These are phyloP conservation scores for Neospermospora avenae DNA, from an alignment of 2,329 filamentous ascomycete genomes.

Conservation along the genomic window DNA sequence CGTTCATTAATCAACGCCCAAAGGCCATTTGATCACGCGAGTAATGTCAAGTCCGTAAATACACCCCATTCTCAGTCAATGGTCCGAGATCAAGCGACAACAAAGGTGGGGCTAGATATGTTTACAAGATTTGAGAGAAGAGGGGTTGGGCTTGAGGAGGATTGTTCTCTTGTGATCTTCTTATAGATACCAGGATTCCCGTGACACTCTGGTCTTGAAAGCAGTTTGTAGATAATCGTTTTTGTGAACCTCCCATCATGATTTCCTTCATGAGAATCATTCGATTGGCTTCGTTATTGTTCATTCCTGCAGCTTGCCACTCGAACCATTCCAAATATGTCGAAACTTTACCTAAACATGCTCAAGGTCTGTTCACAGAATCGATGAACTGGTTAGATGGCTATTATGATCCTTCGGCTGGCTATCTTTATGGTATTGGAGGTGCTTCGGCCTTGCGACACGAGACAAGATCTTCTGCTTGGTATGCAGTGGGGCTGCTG, in stretches of 20 bases:
- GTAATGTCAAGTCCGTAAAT: neutral
- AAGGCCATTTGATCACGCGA: neutral
- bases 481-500: conserved; percentile 58
- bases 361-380: conserved; percentile 43
- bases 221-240: neutral
- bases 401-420: conserved; percentile 49
- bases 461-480: conserved; percentile 54
- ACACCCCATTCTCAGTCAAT: neutral
- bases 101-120: neutral
- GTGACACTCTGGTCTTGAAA: neutral
- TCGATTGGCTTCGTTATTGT: conserved; percentile 13
- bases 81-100: neutral
- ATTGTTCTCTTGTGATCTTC: neutral
- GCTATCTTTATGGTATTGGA: conserved; percentile 51
- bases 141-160: neutral
- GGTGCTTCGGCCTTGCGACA: conserved; percentile 46
- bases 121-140: neutral
- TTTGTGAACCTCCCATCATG: conserved; percentile 7
- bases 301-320: conserved; percentile 10
- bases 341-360: conserved; percentile 27
- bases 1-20: neutral
- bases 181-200: neutral
- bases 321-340: conserved; percentile 16
- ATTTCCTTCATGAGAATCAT: conserved; percentile 11
- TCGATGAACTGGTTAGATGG: conserved; percentile 55